A percentile compares a stretch with the other conserved stretches of the same genome.
Evolutionary conservation across 2,329 filamentous ascomycete species (phyloP).

Genomic region (Aspergillus intermedius): DNA sequence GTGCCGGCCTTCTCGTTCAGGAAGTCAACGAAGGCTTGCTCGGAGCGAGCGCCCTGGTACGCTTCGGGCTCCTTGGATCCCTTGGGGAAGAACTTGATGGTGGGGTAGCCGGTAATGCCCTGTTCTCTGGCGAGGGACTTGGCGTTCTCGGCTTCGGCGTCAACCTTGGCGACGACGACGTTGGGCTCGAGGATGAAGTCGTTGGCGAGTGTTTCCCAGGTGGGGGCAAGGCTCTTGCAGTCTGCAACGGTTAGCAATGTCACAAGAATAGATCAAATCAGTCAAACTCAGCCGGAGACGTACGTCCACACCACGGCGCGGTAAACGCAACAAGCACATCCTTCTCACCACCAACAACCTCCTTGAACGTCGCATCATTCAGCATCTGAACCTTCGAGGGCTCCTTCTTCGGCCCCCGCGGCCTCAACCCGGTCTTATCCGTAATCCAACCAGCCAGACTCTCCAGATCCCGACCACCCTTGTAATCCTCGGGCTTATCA

Average conservation of each 20-base stretch:
- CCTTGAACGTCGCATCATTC: slow-evolving; percentile 70
- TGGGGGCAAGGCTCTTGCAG: slow-evolving; percentile 90
- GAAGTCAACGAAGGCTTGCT: slow-evolving; percentile 70
- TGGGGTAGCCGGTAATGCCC: slow-evolving; percentile 81
- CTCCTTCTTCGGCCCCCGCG: slow-evolving; percentile 56
- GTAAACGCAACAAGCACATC: slow-evolving; percentile 94
- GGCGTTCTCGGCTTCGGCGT: slow-evolving; percentile 80
- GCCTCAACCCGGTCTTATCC: slow-evolving; percentile 79
- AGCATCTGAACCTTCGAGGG: slow-evolving; percentile 73
- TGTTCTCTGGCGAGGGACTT: slow-evolving; percentile 71
- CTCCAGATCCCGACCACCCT: slow-evolving; percentile 78
- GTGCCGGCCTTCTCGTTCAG: slow-evolving; percentile 87
- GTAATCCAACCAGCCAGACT: slow-evolving; percentile 72
- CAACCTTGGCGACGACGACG: slow-evolving; percentile 89
- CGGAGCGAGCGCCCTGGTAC: slow-evolving; percentile 70
- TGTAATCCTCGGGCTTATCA: slow-evolving; percentile 77
- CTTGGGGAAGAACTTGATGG: slow-evolving; percentile 94
- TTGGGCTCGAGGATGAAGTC: slow-evolving; percentile 71
- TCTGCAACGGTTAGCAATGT: slow-evolving; percentile 49
- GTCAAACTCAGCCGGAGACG: slow-evolving; percentile 38
- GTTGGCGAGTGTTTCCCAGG: slow-evolving; percentile 78
- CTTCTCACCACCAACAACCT: slow-evolving; percentile 74
- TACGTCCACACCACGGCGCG: slow-evolving; percentile 97
- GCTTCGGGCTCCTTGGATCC: slow-evolving; percentile 64
- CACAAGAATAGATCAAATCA: background rate